Evolutionary conservation across 345 rosid genomes (phyloP), one percentile per base, ranked within the genome.

Genomic region (Lumnitzera racemosa): DNA sequence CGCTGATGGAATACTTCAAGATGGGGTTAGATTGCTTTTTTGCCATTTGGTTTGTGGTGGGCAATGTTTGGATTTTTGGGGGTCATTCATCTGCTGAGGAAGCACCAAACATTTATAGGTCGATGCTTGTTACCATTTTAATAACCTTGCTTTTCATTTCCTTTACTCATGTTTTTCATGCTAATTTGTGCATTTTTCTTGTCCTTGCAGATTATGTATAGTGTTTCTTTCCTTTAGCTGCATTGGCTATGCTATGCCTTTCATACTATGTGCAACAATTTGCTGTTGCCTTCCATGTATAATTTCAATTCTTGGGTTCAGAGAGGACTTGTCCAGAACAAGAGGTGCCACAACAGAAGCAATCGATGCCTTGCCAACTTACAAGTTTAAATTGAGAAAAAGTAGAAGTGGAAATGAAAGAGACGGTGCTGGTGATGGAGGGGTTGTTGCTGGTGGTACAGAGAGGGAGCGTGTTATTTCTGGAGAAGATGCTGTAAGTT

Each of bases 41-140:
- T 74, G 99, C 97, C 12, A 86, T 90, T 64, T 94, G 97, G 99
- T 94, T 94, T 75, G 97, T 94, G 71, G 96, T 94, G 63, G 99
- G 99, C 72, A 94, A 94, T 58, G 97, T 94, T 15, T 94, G 97
- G 99, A 84, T 88, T 65, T 94, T 94, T 67, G 99, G 99, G 53
- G 96, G 99, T 27, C 99, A 84, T 70, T 72, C 97, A 61, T 90
- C 99, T 68, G 81, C 88, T 36, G 24, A 47, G 4, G 97, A 85
- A 64, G 97, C 99, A 67, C 99, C 99, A 62, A 90, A 90, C 73
- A 73, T 94, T 90, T 94, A 94, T 82, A 88, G 97, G 97, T 90
- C 65, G 24, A 48, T 67, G 49, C 23, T 4, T 31, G 23, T 15
- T 8, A 17, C 49, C 36, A 41, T 15, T 16, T 20, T n/a, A 5